Base-by-base conservation (phyloP, 164 flowering plant species). In the Houttuynia cordata region DNA sequence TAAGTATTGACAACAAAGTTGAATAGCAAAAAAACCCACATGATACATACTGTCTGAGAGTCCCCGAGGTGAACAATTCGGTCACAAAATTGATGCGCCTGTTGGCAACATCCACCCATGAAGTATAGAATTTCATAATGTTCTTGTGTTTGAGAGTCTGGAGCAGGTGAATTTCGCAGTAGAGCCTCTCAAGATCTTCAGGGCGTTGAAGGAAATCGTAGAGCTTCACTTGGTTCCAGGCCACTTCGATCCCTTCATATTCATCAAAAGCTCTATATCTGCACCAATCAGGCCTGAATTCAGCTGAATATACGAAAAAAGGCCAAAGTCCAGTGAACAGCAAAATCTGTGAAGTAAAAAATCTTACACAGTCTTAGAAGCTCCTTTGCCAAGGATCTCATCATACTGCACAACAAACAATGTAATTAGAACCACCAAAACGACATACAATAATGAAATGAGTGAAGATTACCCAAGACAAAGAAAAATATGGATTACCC, bases 181-280 rank as follows among this genome's bases (percentile, higher is more conserved):
- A 89, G 0, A 92, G 75, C 76, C 96, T 84, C 76, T 86, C 96
- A 62, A 92, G 88, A 63, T 89, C 91, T 67, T 86, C 88, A 50
- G 96, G 89, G 55, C 83, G 83, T 34, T 79, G 86, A 30, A 87
- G 68, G 62, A 89, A 84, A 74, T 92, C 88, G 74, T 76, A 62
- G 49, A 92, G 85, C 81, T 87, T 89, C 68, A 92, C 98, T 76
- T 92, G 96, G 63, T 92, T 92, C 98, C 98, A 92, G 15, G 98
- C 98, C 51, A 92, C 96, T 72, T 92, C 98, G 70, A 87, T 85
- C 62, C 98, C 98, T 78, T 92, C 91, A 71, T 81, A 87, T 73
- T 89, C 98, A 79, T 92, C 98, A 74, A 92, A 92, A 34, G 81
- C 98, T 76, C 77, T 81, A 60, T 89, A 92, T 20, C 98, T 92